Evolutionary conservation across 495 filamentous ascomycete species (phyloP).

Genomic region (Neurospora sp.): DNA sequence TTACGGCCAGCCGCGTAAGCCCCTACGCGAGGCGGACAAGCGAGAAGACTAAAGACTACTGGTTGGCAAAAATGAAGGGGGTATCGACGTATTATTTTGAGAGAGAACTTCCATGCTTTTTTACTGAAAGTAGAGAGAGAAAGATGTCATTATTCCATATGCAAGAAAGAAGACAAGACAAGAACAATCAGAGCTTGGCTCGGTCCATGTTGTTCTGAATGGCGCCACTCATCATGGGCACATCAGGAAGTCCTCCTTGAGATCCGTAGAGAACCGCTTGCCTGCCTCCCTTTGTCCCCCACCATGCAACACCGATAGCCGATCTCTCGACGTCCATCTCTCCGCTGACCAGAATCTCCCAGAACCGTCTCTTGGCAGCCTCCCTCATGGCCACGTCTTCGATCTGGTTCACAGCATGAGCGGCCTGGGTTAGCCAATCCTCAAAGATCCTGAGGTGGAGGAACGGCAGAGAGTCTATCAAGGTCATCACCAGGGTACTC

Average conservation of each 20-base stretch:
- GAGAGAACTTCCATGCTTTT: background rate
- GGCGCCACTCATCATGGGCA: slow-evolving; percentile 37
- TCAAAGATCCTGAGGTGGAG: slow-evolving; percentile 60
- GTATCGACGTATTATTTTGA: background rate
- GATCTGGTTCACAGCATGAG: slow-evolving; percentile 55
- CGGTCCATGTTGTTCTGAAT: slow-evolving; percentile 12
- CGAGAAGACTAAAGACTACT: background rate
- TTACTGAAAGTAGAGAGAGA: background rate
- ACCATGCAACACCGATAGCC: slow-evolving; percentile 78
- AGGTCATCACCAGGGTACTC: slow-evolving; percentile 63
- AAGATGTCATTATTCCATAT: background rate
- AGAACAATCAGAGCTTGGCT: background rate
- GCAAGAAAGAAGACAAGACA: background rate
- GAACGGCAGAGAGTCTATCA: slow-evolving; percentile 74
- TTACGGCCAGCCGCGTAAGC: background rate
- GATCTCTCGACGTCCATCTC: slow-evolving; percentile 90
- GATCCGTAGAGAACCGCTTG: slow-evolving; percentile 25
- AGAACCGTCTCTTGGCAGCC: slow-evolving; percentile 63
- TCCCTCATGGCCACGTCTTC: slow-evolving; percentile 50
- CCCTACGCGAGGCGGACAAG: background rate
- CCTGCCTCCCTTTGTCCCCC: slow-evolving; percentile 44
- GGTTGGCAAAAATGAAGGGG: background rate
- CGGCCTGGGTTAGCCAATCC: slow-evolving; percentile 52
- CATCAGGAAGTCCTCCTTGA: slow-evolving; percentile 4
- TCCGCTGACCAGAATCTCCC: slow-evolving; percentile 71